Evolutionary conservation across 331 rosid genomes (phyloP).

Genomic region (Pyracantha coccinea): DNA sequence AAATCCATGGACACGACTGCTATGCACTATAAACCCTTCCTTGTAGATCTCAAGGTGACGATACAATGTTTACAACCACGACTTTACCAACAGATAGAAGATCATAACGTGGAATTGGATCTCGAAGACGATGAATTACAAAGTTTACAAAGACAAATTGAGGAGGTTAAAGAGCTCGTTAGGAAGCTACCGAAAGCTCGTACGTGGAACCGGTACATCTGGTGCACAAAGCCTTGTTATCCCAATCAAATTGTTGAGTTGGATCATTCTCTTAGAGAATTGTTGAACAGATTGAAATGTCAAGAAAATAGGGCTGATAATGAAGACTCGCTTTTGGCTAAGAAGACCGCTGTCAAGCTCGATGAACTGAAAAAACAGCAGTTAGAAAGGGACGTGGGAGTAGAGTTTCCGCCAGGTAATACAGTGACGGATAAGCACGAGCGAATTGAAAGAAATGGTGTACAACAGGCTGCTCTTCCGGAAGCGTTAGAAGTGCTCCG

Average conservation of each 20-base stretch:
- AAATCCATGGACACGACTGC: neutral
- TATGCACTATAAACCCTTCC: neutral
- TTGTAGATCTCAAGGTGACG: neutral
- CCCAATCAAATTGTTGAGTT: neutral
- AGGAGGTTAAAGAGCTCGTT: neutral
- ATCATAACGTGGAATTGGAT: neutral
- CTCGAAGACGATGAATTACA: too few species aligned
- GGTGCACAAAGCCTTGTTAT: neutral
- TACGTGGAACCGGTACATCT: neutral
- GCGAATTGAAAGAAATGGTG: neutral
- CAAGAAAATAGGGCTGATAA: neutral
- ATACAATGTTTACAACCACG: neutral
- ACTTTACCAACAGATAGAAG: neutral
- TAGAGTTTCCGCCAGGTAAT: neutral
- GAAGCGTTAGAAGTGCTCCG: neutral
- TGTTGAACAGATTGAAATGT: neutral
- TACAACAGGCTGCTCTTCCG: neutral
- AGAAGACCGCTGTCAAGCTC: neutral
- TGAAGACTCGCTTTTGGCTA: neutral
- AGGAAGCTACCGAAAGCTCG: neutral
- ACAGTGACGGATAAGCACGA: neutral
- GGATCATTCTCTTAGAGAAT: neutral
- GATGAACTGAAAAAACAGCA: neutral
- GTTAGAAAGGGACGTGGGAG: neutral
- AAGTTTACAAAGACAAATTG: neutral